Percentiles rank a stretch among this genome's conserved stretches.
Evolutionary conservation across 108 stramenopile genomes (phyloP).

Genomic region (Pseudonitzschia multiseries): DNA sequence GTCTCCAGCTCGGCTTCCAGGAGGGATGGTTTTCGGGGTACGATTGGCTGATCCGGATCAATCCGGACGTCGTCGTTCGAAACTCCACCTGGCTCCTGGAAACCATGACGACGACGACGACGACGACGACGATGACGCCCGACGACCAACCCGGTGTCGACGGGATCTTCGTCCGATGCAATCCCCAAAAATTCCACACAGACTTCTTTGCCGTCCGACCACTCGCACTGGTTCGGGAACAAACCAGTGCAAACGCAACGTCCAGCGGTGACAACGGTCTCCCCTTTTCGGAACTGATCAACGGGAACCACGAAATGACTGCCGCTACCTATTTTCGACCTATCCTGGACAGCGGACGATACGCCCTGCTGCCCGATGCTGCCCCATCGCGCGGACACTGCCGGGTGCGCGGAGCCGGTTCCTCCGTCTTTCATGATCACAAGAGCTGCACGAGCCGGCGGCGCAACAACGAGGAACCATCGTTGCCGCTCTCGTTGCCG

Average conservation of each 20-base stretch:
- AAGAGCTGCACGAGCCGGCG: constrained; percentile 13
- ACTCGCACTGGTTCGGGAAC: neutral
- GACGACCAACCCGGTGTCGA: constrained; percentile 3
- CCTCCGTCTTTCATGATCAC: constrained; percentile 25
- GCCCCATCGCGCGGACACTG: constrained; percentile 14
- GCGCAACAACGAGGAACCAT: too few species aligned
- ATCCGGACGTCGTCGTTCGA: constrained; percentile 50
- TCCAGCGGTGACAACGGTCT: neutral
- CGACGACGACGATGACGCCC: neutral
- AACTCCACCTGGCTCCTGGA: constrained; percentile 28
- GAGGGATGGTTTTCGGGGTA: constrained; percentile 34
- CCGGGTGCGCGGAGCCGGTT: constrained; percentile 15
- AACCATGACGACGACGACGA: constrained; percentile 4
- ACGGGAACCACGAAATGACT: constrained; percentile 27
- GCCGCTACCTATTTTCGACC: constrained; percentile 17
- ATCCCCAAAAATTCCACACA: constrained; percentile 23
- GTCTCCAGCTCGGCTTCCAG: constrained; percentile 7
- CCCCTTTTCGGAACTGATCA: neutral
- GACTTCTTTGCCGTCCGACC: constrained; percentile 45
- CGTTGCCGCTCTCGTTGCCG: too few species aligned
- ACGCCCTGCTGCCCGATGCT: constrained; percentile 16
- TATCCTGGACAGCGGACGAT: neutral
- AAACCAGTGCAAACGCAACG: neutral
- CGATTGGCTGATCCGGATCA: constrained; percentile 52
- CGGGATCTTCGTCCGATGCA: constrained; percentile 33